Conservation (phyloP, 768 basidiomycete species). For the Xanthoconium purpureum region DNA sequence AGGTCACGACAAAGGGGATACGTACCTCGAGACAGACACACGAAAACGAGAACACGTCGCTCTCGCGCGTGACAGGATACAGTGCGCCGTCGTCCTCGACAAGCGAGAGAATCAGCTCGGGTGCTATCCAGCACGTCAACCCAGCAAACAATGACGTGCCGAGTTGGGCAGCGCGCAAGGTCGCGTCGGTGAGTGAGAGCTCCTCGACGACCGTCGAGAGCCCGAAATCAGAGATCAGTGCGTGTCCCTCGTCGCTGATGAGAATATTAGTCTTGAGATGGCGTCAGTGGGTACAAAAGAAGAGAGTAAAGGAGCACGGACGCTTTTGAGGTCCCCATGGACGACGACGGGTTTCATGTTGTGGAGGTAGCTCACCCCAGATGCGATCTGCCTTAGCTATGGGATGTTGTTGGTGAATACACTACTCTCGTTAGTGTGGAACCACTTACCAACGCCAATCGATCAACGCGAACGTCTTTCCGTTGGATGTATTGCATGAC, state of each 20-base stretch:
- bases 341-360: conserved; percentile 51
- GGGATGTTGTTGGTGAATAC: background rate
- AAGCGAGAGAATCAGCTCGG: conserved; percentile 51
- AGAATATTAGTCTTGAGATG: conserved; percentile 51
- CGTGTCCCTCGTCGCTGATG: conserved; percentile 47
- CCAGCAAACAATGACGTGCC: conserved; percentile 34
- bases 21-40: conserved; percentile 57
- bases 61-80: conserved; percentile 47
- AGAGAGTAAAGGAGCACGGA: conserved; percentile 25
- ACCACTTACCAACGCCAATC: conserved; percentile 45
- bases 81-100: conserved; percentile 43
- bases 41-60: conserved; percentile 60
- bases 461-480: conserved; percentile 39
- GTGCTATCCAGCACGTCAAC: conserved; percentile 44
- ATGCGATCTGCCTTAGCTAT: conserved; percentile 54
- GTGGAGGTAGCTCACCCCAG: conserved; percentile 57
- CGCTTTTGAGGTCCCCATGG: conserved; percentile 63
- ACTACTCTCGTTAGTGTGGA: background rate
- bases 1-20: too few relatives aligned
- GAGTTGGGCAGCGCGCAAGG: conserved; percentile 23
- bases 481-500: conserved; percentile 47
- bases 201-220: conserved; percentile 58
- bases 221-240: conserved; percentile 62
- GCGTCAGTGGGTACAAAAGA: background rate
- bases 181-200: conserved; percentile 34